These are phyloP conservation scores for Vanilla planifolia DNA, from an alignment of 106 monocot species.

Conservation along the genomic window DNA sequence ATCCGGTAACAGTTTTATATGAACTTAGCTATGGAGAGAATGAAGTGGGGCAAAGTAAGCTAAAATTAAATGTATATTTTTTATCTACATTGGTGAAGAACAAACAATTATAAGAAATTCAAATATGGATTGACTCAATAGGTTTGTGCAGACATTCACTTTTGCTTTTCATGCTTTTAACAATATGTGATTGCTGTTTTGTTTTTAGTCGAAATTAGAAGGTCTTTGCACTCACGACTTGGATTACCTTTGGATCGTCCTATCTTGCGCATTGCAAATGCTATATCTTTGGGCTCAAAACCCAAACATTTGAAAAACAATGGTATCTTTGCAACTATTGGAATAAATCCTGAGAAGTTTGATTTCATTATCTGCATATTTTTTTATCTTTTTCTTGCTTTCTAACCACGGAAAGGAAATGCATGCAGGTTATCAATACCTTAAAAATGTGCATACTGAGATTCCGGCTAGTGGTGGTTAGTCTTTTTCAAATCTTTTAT, in stretches of 20 bases:
- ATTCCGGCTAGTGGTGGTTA: conserved; percentile 81
- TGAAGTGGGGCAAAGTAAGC: conserved; percentile 74
- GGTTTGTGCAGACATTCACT: not conserved
- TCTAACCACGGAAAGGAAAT: not conserved
- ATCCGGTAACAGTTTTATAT: conserved; percentile 89
- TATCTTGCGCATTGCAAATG: conserved; percentile 73
- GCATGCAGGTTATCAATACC: conserved; percentile 43
- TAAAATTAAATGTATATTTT: not conserved
- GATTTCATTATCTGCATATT: not conserved
- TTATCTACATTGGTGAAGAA: not conserved
- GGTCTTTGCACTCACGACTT: conserved; percentile 68
- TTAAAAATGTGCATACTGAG: conserved; percentile 80
- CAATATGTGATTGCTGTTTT: not conserved
- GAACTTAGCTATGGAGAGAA: conserved; percentile 75
- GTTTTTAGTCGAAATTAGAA: conserved; percentile 68
- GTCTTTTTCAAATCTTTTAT: conserved; percentile 14
- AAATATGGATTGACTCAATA: not conserved
- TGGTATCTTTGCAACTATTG: conserved; percentile 21
- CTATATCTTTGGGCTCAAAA: conserved; percentile 42
- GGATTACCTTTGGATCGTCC: conserved; percentile 87
- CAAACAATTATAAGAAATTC: not conserved
- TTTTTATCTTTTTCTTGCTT: not conserved
- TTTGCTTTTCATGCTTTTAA: not conserved
- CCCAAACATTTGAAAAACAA: conserved; percentile 20
- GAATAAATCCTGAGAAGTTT: not conserved